These are phyloP conservation scores for Moringa oleifera DNA, from an alignment of 345 rosid species.

Conservation along the genomic window DNA sequence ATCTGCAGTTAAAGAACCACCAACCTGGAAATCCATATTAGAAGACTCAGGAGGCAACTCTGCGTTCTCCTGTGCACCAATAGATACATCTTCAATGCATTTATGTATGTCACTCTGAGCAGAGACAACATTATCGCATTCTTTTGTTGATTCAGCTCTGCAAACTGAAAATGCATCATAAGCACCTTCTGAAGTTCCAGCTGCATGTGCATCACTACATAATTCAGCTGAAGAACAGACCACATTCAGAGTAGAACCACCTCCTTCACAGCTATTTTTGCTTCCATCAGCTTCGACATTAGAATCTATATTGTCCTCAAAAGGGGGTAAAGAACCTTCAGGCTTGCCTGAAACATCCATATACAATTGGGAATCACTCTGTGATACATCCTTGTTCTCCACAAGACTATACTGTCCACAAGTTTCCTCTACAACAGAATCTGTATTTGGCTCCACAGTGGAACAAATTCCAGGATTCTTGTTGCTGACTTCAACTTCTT, in stretches of 20 bases:
- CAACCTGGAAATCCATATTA: conserved; percentile 17
- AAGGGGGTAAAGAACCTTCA: conserved; percentile 22
- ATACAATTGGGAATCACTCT: conserved; percentile 19
- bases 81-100: conserved; percentile 14
- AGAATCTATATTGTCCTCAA: conserved; percentile 20
- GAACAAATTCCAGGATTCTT: conserved; percentile 12
- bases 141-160: conserved; percentile 22
- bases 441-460: conserved; percentile 17
- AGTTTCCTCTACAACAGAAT: conserved; percentile 16
- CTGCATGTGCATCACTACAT: conserved; percentile 14
- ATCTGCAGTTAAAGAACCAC: conserved; percentile 16
- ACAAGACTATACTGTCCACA: conserved; percentile 8
- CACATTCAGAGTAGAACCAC: conserved; percentile 8
- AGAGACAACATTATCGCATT: conserved; percentile 11
- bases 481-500: conserved; percentile 22
- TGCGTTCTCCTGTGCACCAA: conserved; percentile 21
- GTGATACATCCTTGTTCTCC: conserved; percentile 20
- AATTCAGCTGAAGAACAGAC: conserved; percentile 20
- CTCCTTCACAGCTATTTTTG: conserved; percentile 12
- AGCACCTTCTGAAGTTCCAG: conserved; percentile 21
- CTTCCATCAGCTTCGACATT: conserved; percentile 21
- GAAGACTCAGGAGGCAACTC: conserved; percentile 27
- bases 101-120: conserved; percentile 20
- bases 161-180: conserved; percentile 17
- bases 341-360: conserved; percentile 16